phyloP scores from a whole-genome alignment of 495 filamentous ascomycete genomes.

The Neurospora pannonica region DNA sequence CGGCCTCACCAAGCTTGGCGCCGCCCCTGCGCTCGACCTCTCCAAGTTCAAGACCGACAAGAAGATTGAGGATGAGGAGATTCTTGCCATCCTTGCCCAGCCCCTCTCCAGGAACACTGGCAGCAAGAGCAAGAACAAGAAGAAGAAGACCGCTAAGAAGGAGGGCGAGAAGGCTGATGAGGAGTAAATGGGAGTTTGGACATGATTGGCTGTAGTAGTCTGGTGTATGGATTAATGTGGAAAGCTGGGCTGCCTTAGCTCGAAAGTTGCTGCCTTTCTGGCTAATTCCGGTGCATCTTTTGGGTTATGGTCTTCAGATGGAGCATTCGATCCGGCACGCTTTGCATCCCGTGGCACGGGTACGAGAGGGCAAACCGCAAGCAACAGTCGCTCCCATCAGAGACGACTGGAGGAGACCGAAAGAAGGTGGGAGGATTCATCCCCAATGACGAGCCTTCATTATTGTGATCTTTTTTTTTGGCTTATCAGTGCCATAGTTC shows the following conservation, averaged over 20 bases:
- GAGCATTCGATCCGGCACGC: background rate
- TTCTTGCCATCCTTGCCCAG: slow-evolving; percentile 85
- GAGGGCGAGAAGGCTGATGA: slow-evolving; percentile 39
- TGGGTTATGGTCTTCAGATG: background rate
- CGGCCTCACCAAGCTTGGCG: slow-evolving; percentile 75
- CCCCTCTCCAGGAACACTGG: slow-evolving; percentile 68
- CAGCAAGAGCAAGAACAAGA: slow-evolving; percentile 89
- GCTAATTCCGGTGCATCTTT: background rate
- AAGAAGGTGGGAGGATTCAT: background rate
- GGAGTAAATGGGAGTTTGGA: slow-evolving; percentile 1
- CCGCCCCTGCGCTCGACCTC: slow-evolving; percentile 61
- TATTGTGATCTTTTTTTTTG: background rate
- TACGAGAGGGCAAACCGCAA: background rate
- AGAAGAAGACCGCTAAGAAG: slow-evolving; percentile 62
- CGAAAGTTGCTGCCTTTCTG: background rate
- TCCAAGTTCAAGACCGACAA: slow-evolving; percentile 84
- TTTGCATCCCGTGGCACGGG: background rate
- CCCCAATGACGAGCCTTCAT: background rate
- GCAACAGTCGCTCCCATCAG: background rate
- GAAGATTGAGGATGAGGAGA: slow-evolving; percentile 92
- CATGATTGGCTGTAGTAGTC: background rate
- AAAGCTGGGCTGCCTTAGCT: background rate
- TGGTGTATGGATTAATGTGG: background rate
- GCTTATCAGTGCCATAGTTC: background rate
- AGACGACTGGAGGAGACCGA: background rate